These are phyloP conservation scores for Cucumis hystrix DNA, from an alignment of 306 rosid species.

Conservation along the genomic window DNA sequence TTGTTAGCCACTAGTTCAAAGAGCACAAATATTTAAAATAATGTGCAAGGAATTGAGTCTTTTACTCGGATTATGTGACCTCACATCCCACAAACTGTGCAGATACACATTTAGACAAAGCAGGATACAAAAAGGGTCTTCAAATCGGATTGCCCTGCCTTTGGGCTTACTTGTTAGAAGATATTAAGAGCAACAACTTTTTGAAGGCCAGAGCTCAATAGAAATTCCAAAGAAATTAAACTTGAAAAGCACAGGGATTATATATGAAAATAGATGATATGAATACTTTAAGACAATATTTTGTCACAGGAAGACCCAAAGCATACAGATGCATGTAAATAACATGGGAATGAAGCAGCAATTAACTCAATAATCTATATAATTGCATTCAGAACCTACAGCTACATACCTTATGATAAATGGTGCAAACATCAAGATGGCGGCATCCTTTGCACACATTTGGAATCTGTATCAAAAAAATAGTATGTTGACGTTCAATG, in stretches of 20 bases:
- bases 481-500: background rate
- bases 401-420: conserved; percentile 69
- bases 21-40: background rate
- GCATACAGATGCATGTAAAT: background rate
- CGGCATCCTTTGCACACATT: conserved; percentile 79
- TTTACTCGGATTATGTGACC: background rate
- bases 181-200: background rate
- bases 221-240: background rate
- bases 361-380: background rate
- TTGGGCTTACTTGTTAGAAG: background rate
- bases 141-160: background rate
- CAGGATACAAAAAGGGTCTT: background rate
- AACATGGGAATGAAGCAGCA: background rate
- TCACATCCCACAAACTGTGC: background rate
- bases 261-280: background rate
- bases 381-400: background rate
- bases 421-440: conserved; percentile 75
- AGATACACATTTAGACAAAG: background rate
- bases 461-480: conserved; percentile 40
- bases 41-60: background rate
- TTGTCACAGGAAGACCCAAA: background rate
- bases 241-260: background rate
- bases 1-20: background rate
- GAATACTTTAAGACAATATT: background rate
- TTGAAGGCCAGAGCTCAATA: background rate